Percentiles rank a stretch among this genome's conserved stretches.
Conservation (phyloP, 345 rosid genomes). For the rapeseed (Brassica napus) region Da-Ae NC_063449.1:37367001-37367500, state of each 20-base stretch:
- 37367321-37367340: not conserved
- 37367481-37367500: conserved; percentile 54
- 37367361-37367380: conserved; percentile 47
- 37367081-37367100: too few relatives aligned
- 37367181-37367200: not conserved
- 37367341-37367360: not conserved
- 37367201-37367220: not conserved
- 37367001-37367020: too few relatives aligned
- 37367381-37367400: conserved; percentile 75
- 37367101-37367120: too few relatives aligned
- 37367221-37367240: not conserved
- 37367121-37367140: not conserved
- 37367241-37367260: not conserved
- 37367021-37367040: too few relatives aligned
- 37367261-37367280: not conserved
- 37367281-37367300: not conserved
- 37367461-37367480: conserved; percentile 87
- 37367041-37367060: too few relatives aligned
- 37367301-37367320: not conserved
- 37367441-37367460: conserved; percentile 64
- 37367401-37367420: conserved; percentile 83
- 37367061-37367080: too few relatives aligned
- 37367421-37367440: conserved; percentile 60
- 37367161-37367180: not conserved
- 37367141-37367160: not conserved